phyloP scores from a whole-genome alignment of 2,329 filamentous ascomycete species.

The Aspergillus eucalypticola region DNA sequence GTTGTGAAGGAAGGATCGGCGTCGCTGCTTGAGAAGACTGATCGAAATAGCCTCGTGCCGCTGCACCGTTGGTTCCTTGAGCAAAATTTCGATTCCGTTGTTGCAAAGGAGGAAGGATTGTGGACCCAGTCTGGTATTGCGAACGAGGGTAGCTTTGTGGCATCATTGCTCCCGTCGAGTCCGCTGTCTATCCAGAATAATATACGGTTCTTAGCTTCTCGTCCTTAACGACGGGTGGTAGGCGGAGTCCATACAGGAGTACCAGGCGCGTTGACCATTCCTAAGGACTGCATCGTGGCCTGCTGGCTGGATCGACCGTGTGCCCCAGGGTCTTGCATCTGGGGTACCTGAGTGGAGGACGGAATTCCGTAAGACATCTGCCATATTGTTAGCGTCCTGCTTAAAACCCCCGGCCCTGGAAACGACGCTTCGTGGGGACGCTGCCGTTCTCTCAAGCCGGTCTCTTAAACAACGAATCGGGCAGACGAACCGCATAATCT shows the following conservation, averaged over 20 bases:
- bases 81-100: slow-evolving; percentile 34
- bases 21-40: slow-evolving; percentile 34
- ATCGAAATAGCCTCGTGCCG: slow-evolving; percentile 36
- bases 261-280: slow-evolving; percentile 39
- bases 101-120: slow-evolving; percentile 39
- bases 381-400: slow-evolving; percentile 17
- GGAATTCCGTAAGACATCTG: slow-evolving; percentile 40
- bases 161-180: slow-evolving; percentile 40
- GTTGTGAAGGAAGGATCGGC: slow-evolving; percentile 39
- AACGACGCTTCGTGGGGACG: slow-evolving; percentile 12
- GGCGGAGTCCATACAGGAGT: slow-evolving; percentile 39
- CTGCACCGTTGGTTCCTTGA: slow-evolving; percentile 31
- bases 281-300: slow-evolving; percentile 39
- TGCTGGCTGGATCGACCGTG: slow-evolving; percentile 37
- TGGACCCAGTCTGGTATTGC: slow-evolving; percentile 35
- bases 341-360: slow-evolving; percentile 34
- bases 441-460: slow-evolving; percentile 18
- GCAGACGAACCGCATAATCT: slow-evolving; percentile 39
- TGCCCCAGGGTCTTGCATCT: slow-evolving; percentile 37
- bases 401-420: neutral
- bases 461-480: slow-evolving; percentile 3
- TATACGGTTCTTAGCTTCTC: slow-evolving; percentile 32
- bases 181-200: slow-evolving; percentile 34
- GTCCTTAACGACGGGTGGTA: slow-evolving; percentile 24
- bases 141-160: slow-evolving; percentile 37